A percentile compares a stretch with the other conserved stretches of the same genome.
These are phyloP conservation scores for Didymella keratinophila DNA, from an alignment of 2,329 filamentous ascomycete genomes.

Conservation along the genomic window DNA sequence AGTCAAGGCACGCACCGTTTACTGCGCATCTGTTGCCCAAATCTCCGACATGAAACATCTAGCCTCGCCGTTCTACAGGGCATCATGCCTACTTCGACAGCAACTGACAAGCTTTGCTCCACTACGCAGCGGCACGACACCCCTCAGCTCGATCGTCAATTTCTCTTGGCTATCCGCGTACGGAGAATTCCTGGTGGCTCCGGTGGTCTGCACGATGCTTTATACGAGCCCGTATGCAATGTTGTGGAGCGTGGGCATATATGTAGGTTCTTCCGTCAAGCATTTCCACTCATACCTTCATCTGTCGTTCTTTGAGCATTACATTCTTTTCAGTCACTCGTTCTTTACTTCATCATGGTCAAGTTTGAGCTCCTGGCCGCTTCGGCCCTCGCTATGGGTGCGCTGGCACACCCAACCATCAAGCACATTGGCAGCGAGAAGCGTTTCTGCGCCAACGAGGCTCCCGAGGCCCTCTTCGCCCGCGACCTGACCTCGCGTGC, in stretches of 20 bases:
- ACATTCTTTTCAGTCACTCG: conserved; percentile 14
- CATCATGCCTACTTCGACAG: background rate
- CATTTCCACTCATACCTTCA: background rate
- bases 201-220: background rate
- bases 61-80: background rate
- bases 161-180: background rate
- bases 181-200: background rate
- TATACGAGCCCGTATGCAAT: background rate
- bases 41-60: background rate
- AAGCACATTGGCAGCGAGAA: conserved; percentile 33
- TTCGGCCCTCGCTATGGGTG: conserved; percentile 28
- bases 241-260: background rate
- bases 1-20: background rate
- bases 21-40: background rate
- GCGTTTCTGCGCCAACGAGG: conserved; percentile 29
- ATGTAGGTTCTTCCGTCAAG: background rate
- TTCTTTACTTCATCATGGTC: conserved; percentile 27
- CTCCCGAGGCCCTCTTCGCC: conserved; percentile 24
- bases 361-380: conserved; percentile 27
- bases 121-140: background rate
- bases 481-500: conserved; percentile 27
- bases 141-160: background rate
- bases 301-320: conserved; percentile 4
- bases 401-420: conserved; percentile 35
- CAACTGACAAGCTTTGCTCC: background rate